These are phyloP conservation scores for Amborella trichopoda DNA, from an alignment of 164 flowering plant genomes.

Conservation along the genomic window DNA sequence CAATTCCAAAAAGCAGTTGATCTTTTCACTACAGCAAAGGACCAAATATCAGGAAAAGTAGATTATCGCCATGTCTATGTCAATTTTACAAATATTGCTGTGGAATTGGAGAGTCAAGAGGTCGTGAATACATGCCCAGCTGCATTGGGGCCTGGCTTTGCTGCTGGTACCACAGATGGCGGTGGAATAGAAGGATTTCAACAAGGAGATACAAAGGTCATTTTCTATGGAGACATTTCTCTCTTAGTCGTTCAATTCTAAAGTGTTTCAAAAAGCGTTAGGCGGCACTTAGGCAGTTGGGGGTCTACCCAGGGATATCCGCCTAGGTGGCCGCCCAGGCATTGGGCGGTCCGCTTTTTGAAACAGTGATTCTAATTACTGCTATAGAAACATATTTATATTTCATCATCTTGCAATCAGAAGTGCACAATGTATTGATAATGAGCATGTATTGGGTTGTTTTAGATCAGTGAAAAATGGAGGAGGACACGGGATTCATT, in stretches of 20 bases:
- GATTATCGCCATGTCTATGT: constrained; percentile 39
- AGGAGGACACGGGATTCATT: constrained; percentile 25
- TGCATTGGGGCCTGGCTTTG: constrained; percentile 55
- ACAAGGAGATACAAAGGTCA: constrained; percentile 53
- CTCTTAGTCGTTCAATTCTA: too few relatives aligned
- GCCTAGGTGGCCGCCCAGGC: too few relatives aligned
- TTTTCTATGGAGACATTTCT: neutral
- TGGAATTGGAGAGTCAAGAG: constrained; percentile 18
- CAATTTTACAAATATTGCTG: constrained; percentile 39
- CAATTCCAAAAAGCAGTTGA: constrained; percentile 40
- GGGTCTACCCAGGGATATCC: too few relatives aligned
- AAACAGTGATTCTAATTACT: too few relatives aligned
- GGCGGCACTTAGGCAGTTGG: too few relatives aligned
- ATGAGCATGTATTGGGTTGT: too few relatives aligned
- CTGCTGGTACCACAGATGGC: constrained; percentile 71
- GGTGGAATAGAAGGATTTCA: constrained; percentile 52
- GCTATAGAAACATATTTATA: too few relatives aligned
- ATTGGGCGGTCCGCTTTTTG: too few relatives aligned
- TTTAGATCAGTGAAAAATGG: constrained; percentile 36
- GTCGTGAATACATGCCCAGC: constrained; percentile 48
- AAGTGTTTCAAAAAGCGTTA: too few relatives aligned
- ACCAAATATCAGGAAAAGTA: constrained; percentile 31
- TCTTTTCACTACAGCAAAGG: constrained; percentile 29
- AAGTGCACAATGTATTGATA: too few relatives aligned
- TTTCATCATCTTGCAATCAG: too few relatives aligned